Conservation (phyloP, 2,329 filamentous ascomycete genomes). For the Colletotrichum somersetense region DNA sequence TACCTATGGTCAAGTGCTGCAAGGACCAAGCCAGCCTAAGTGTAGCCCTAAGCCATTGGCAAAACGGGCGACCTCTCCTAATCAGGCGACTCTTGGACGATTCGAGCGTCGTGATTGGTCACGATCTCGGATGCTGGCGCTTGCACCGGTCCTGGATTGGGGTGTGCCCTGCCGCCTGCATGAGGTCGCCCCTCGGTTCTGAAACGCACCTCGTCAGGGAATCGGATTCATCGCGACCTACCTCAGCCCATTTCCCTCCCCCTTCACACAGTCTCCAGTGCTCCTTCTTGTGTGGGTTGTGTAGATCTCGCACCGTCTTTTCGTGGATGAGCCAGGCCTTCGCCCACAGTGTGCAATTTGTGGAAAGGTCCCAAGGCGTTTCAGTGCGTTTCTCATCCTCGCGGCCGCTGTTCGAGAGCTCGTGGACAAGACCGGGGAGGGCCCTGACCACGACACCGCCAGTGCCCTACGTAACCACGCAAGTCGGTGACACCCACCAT, state of each 20-base stretch:
- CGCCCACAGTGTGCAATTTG: constrained; percentile 24
- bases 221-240: constrained; percentile 39
- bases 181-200: constrained; percentile 37
- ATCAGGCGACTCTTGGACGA: constrained; percentile 38
- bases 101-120: constrained; percentile 33
- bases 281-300: neutral
- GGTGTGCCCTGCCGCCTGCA: constrained; percentile 33
- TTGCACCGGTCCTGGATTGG: constrained; percentile 30
- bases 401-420: constrained; percentile 33
- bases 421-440: constrained; percentile 15
- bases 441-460: constrained; percentile 23
- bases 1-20: neutral
- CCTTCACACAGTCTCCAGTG: constrained; percentile 23
- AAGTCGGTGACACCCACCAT: neutral
- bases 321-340: neutral
- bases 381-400: constrained; percentile 42
- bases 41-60: constrained; percentile 31
- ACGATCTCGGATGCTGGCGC: constrained; percentile 1
- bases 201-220: constrained; percentile 41
- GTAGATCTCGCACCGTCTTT: constrained; percentile 16
- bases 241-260: constrained; percentile 23
- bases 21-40: constrained; percentile 30
- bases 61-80: constrained; percentile 35
- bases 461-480: constrained; percentile 15
- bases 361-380: constrained; percentile 35